phyloP scores from a whole-genome alignment of 1,139 yeast genomes.

The Kodamaea arcana region DNA sequence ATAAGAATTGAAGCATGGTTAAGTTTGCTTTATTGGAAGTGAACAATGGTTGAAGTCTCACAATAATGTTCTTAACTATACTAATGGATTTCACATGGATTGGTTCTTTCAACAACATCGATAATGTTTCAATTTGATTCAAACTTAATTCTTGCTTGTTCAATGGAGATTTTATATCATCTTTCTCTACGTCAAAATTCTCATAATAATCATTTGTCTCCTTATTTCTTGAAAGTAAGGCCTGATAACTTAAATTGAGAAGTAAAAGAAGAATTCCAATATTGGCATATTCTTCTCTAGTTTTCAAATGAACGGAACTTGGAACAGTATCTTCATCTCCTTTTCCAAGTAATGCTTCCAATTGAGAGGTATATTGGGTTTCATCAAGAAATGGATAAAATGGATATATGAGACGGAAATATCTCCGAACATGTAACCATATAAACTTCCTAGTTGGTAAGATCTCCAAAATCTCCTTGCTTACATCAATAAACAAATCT shows the following conservation, averaged over 20 bases:
- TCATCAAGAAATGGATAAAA: slow-evolving; percentile 38
- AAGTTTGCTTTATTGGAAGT: slow-evolving; percentile 6
- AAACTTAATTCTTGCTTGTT: slow-evolving; percentile 3
- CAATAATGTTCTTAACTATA: slow-evolving; percentile 5
- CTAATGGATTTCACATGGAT: slow-evolving; percentile 2
- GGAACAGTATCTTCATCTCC: slow-evolving; percentile 18
- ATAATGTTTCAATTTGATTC: slow-evolving; percentile 2
- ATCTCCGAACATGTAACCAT: slow-evolving; percentile 30
- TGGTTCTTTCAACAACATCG: slow-evolving; percentile 4
- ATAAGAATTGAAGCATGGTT: slow-evolving; percentile 7
- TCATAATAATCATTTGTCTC: slow-evolving; percentile 6
- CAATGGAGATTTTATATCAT: slow-evolving; percentile 1
- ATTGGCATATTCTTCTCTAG: slow-evolving; percentile 30
- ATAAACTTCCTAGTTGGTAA: slow-evolving; percentile 31
- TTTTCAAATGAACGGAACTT: slow-evolving; percentile 20
- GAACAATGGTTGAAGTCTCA: slow-evolving; percentile 5
- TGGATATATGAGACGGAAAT: slow-evolving; percentile 30
- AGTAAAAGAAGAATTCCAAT: slow-evolving; percentile 29
- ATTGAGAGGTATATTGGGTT: slow-evolving; percentile 16
- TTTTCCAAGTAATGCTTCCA: slow-evolving; percentile 26
- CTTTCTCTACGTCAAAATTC: slow-evolving; percentile 1
- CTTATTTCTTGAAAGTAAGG: slow-evolving; percentile 19
- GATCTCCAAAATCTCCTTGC: slow-evolving; percentile 27
- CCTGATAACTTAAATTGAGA: slow-evolving; percentile 28
- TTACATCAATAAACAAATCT: slow-evolving; percentile 19